Percentiles rank a stretch among this genome's conserved stretches.
These are phyloP conservation scores for Microdochium paspali DNA, from an alignment of 2,329 filamentous ascomycete genomes.

Conservation along the genomic window DNA sequence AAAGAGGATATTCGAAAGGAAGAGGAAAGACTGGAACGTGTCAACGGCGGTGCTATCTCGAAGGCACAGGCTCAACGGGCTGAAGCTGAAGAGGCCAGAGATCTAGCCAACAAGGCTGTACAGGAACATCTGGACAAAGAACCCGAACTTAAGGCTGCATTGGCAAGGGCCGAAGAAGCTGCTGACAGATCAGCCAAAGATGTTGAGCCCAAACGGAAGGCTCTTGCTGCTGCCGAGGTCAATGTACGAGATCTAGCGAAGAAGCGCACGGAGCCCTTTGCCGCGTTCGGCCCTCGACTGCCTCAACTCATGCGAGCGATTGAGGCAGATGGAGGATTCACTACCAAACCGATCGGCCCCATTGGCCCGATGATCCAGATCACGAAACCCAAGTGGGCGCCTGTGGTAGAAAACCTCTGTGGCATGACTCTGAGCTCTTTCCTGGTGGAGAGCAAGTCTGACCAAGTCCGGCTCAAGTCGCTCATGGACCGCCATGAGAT, in stretches of 20 bases:
- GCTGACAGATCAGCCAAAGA: constrained; percentile 17
- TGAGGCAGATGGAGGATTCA: constrained; percentile 58
- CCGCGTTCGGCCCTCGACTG: constrained; percentile 56
- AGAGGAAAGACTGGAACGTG: constrained; percentile 51
- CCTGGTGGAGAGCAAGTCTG: constrained; percentile 67
- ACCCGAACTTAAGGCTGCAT: constrained; percentile 14
- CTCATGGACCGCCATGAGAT: constrained; percentile 51
- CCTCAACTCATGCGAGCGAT: constrained; percentile 59
- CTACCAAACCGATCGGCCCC: constrained; percentile 69
- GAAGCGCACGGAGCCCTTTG: constrained; percentile 49
- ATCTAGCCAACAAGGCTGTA: constrained; percentile 27
- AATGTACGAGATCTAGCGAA: constrained; percentile 41
- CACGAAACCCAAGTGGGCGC: constrained; percentile 71
- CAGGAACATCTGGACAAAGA: constrained; percentile 13
- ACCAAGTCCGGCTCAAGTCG: constrained; percentile 57
- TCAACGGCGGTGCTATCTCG: constrained; percentile 60
- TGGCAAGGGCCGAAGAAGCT: constrained; percentile 14
- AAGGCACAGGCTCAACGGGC: constrained; percentile 51
- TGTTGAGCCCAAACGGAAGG: constrained; percentile 36
- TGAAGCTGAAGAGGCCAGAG: constrained; percentile 40
- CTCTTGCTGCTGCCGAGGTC: constrained; percentile 42
- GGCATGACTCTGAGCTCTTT: constrained; percentile 66
- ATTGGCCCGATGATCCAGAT: constrained; percentile 72
- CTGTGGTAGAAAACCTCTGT: constrained; percentile 68
- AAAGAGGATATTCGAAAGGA: constrained; percentile 44